Evolutionary conservation across 768 basidiomycete genomes (phyloP).

Genomic region (Mycena olivaceomarginata): DNA sequence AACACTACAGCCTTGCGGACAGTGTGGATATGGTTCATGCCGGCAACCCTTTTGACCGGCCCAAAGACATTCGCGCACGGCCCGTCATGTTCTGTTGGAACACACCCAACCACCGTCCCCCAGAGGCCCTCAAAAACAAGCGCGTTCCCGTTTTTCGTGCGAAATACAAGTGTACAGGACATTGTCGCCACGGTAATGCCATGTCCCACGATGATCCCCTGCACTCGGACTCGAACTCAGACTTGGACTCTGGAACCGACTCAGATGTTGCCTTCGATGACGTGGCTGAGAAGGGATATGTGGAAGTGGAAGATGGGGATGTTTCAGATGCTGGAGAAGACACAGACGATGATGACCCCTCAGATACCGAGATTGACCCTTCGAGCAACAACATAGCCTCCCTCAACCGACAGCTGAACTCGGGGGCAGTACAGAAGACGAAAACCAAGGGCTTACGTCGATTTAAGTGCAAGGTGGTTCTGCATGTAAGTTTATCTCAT

Average conservation of each 20-base stretch:
- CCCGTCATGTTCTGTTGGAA: slow-evolving; percentile 6
- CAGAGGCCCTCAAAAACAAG: background rate
- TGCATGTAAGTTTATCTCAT: background rate
- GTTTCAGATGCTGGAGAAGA: too few relatives aligned
- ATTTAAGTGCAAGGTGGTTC: background rate
- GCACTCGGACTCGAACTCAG: too few relatives aligned
- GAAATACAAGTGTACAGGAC: background rate
- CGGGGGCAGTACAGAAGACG: background rate
- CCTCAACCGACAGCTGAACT: background rate
- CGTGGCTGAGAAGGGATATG: too few relatives aligned
- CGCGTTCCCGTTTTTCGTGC: slow-evolving; percentile 9
- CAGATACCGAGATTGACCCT: too few relatives aligned
- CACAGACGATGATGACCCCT: too few relatives aligned
- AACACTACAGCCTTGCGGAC: background rate
- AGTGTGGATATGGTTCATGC: background rate
- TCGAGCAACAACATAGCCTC: background rate
- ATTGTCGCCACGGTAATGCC: background rate
- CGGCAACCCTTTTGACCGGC: slow-evolving; percentile 10
- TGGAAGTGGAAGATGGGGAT: too few relatives aligned
- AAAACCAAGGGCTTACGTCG: background rate
- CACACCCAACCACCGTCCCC: background rate
- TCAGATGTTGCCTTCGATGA: too few relatives aligned
- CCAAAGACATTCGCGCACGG: slow-evolving; percentile 5
- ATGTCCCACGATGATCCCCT: too few relatives aligned
- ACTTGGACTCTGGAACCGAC: too few relatives aligned